phyloP scores from a whole-genome alignment of 2,329 filamentous ascomycete species.

The Penicillium freii region DNA sequence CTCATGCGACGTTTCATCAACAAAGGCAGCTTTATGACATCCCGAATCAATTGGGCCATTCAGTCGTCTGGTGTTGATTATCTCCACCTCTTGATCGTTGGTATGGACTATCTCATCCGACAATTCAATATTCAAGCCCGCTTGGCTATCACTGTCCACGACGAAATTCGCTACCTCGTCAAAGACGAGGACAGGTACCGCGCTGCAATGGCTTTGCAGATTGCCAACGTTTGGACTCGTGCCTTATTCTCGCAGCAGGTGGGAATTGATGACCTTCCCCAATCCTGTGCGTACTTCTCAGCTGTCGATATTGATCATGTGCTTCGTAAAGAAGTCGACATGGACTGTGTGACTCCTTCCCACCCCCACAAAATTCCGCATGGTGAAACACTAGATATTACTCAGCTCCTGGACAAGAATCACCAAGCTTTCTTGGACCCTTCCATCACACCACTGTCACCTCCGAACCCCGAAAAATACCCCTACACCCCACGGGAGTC shows the following conservation, averaged over 20 bases:
- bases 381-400: constrained; percentile 84
- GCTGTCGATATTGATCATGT: constrained; percentile 94
- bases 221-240: constrained; percentile 93
- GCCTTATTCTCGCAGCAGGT: constrained; percentile 98
- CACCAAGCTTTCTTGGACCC: constrained; percentile 67
- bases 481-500: constrained; percentile 68
- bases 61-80: constrained; percentile 98
- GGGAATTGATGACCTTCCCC: constrained; percentile 90
- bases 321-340: constrained; percentile 95
- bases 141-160: constrained; percentile 89
- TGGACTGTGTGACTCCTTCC: constrained; percentile 93
- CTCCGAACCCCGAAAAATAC: constrained; percentile 62
- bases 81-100: constrained; percentile 84
- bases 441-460: constrained; percentile 54
- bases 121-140: constrained; percentile 83
- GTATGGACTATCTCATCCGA: constrained; percentile 89
- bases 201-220: constrained; percentile 86
- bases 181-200: constrained; percentile 82
- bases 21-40: constrained; percentile 90
- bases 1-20: constrained; percentile 83
- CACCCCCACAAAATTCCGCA: constrained; percentile 74
- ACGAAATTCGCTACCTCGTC: constrained; percentile 94
- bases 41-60: constrained; percentile 98
- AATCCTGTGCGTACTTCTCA: constrained; percentile 92
- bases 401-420: constrained; percentile 71